Percentiles rank a stretch among this genome's conserved stretches.
phyloP scores from a whole-genome alignment of 2,329 filamentous ascomycete species.

The Talaromyces sp. region DNA sequence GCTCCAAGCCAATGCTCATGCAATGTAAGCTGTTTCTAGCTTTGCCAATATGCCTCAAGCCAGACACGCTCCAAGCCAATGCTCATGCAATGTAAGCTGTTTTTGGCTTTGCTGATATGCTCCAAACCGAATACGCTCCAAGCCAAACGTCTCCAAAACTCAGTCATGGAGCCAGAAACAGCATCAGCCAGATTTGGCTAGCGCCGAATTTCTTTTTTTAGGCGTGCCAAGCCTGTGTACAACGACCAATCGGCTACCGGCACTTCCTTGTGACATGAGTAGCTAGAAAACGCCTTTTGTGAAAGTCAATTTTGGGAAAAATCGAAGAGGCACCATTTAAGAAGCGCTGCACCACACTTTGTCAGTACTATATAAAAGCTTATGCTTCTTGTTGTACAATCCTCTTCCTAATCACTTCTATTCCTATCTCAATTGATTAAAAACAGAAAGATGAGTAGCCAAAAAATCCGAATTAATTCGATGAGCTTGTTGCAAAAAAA shows the following conservation, averaged over 20 bases:
- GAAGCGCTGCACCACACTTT: neutral
- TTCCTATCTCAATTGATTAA: neutral
- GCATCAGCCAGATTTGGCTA: neutral
- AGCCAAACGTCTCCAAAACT: neutral
- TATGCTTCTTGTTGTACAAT: neutral
- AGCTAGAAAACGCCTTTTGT: neutral
- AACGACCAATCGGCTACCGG: neutral
- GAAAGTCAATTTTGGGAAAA: neutral
- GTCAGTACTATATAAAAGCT: neutral
- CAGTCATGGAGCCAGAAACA: neutral
- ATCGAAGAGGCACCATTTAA: neutral
- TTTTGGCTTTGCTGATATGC: neutral
- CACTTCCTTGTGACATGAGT: neutral
- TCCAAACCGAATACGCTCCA: conserved; percentile 15
- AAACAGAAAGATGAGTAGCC: neutral
- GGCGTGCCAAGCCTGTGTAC: neutral
- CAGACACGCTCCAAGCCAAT: neutral
- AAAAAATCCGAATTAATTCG: neutral
- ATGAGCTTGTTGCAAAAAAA: conserved; percentile 10
- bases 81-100: too few relatives aligned
- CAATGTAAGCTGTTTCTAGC: too few relatives aligned
- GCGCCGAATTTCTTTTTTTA: too few relatives aligned
- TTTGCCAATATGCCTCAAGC: neutral
- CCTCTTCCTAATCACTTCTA: neutral
- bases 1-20: too few relatives aligned